phyloP scores from a whole-genome alignment of 2,329 filamentous ascomycete species.

The Neofusicoccum parvum region DNA sequence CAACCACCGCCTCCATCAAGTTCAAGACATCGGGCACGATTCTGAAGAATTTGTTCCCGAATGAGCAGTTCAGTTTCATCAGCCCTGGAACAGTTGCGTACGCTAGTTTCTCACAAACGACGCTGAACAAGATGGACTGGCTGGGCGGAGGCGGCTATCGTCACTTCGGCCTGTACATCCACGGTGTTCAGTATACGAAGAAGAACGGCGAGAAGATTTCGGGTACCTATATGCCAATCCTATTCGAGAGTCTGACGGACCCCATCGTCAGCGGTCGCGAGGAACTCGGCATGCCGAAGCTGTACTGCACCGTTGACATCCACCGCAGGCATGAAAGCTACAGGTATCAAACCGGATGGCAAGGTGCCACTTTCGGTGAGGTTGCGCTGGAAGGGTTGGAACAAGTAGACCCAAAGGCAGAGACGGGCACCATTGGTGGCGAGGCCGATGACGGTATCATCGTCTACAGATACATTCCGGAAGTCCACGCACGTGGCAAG shows the following conservation, averaged over 20 bases:
- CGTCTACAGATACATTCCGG: conserved; percentile 61
- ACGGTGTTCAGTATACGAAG: conserved; percentile 61
- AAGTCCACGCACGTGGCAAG: conserved; percentile 51
- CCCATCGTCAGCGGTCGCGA: conserved; percentile 63
- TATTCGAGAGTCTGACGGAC: conserved; percentile 62
- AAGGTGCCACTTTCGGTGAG: conserved; percentile 36
- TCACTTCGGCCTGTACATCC: conserved; percentile 62
- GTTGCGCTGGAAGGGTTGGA: conserved; percentile 32
- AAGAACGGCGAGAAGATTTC: conserved; percentile 49
- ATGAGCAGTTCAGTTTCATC: conserved; percentile 38
- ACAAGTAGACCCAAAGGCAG: conserved; percentile 21
- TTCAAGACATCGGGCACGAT: conserved; percentile 46
- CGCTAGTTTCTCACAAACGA: conserved; percentile 43
- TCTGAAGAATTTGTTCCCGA: conserved; percentile 45
- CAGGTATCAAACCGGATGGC: conserved; percentile 43
- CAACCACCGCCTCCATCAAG: conserved; percentile 43
- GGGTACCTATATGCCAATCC: conserved; percentile 59
- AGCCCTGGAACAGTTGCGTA: conserved; percentile 41
- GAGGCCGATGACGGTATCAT: conserved; percentile 52
- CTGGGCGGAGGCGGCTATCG: conserved; percentile 62
- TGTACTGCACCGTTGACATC: conserved; percentile 56
- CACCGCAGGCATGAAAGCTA: conserved; percentile 40
- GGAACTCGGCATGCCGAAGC: conserved; percentile 64
- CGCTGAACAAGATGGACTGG: conserved; percentile 58
- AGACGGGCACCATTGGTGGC: conserved; percentile 20